These are phyloP conservation scores for Amaranthus cruentus DNA, from an alignment of 148 eudicot species.

Conservation along the genomic window DNA sequence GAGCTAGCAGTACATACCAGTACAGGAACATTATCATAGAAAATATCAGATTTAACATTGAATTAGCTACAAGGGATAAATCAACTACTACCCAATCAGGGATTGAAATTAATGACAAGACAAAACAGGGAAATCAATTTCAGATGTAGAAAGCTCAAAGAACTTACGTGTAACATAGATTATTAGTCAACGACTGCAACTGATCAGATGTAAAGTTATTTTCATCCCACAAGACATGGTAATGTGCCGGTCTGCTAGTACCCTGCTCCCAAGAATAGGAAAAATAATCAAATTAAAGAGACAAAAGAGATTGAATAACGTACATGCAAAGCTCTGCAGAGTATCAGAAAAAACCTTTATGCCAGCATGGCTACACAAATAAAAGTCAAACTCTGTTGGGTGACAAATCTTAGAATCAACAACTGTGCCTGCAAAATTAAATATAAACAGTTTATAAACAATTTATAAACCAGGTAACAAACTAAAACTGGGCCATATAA, in stretches of 20 bases:
- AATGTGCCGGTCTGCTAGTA: constrained; percentile 78
- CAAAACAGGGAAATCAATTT: background rate
- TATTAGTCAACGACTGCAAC: constrained; percentile 63
- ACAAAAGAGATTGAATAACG: too few relatives aligned
- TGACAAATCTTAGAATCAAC: constrained; percentile 93
- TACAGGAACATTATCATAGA: too few relatives aligned
- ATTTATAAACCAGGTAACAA: background rate
- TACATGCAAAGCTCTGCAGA: background rate
- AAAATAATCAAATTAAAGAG: background rate
- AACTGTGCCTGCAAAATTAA: constrained; percentile 61
- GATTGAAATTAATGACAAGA: background rate
- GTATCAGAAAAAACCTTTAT: constrained; percentile 46
- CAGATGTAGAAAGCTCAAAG: background rate
- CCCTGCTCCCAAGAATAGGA: constrained; percentile 35
- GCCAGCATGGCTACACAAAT: constrained; percentile 95
- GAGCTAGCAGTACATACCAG: too few relatives aligned
- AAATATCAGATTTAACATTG: too few relatives aligned
- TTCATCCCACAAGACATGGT: constrained; percentile 80
- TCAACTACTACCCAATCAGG: too few relatives aligned
- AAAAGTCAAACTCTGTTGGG: constrained; percentile 95
- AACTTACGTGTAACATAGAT: constrained; percentile 68
- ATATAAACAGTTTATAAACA: background rate
- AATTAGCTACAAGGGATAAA: too few relatives aligned
- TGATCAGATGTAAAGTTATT: constrained; percentile 68
- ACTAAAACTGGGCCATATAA: background rate